Conservation (phyloP, 208 protist species). For the Leishmania turanica region DNA sequence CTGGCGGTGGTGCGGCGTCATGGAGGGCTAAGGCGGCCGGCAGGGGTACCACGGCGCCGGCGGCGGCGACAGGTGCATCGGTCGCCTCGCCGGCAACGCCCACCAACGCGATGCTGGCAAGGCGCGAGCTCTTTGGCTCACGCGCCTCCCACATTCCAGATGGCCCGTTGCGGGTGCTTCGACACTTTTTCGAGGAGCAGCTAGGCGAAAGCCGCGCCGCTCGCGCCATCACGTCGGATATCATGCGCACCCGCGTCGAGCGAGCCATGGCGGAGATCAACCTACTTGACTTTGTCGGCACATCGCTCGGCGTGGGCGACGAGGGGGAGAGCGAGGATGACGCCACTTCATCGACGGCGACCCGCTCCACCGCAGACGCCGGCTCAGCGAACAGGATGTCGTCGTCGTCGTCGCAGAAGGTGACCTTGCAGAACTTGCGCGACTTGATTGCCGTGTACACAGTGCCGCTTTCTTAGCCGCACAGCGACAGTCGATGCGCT, state of each 20-base stretch:
- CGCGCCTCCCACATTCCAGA: slow-evolving; percentile 40
- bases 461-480: slow-evolving; percentile 15
- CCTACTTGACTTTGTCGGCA: slow-evolving; percentile 52
- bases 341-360: slow-evolving; percentile 9
- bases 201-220: slow-evolving; percentile 59
- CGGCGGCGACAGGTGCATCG: slow-evolving; percentile 6
- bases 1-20: slow-evolving; percentile 13
- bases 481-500: not conserved
- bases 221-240: slow-evolving; percentile 57
- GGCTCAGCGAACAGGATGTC: not conserved
- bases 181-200: slow-evolving; percentile 60
- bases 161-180: slow-evolving; percentile 54
- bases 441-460: slow-evolving; percentile 30
- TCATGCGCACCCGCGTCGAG: slow-evolving; percentile 72
- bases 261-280: slow-evolving; percentile 60
- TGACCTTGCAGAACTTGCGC: slow-evolving; percentile 21
- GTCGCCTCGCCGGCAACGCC: slow-evolving; percentile 4
- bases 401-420: slow-evolving; percentile 28
- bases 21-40: slow-evolving; percentile 23
- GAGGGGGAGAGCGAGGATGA: slow-evolving; percentile 54
- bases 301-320: slow-evolving; percentile 31
- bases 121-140: slow-evolving; percentile 18
- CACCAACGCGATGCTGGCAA: slow-evolving; percentile 23
- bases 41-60: slow-evolving; percentile 2
- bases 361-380: not conserved